These are phyloP conservation scores for Stylosanthes scabra DNA, from an alignment of 331 rosid genomes.

Conservation along the genomic window DNA sequence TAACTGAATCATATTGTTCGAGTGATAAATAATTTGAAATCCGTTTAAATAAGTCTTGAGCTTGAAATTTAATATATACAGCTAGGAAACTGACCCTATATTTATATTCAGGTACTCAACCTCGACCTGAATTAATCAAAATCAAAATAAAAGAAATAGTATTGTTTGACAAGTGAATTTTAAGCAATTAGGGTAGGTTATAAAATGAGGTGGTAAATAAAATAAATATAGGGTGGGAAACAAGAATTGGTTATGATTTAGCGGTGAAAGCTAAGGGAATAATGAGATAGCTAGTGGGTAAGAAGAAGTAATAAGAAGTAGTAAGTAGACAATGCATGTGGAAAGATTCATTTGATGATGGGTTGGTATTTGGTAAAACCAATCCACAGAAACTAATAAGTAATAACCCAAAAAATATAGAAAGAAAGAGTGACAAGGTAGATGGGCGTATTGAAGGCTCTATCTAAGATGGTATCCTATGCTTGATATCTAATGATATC, in stretches of 20 bases:
- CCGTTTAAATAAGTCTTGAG: too few species aligned
- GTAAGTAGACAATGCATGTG: slow-evolving; percentile 69
- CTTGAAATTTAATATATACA: too few species aligned
- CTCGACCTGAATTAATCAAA: too few species aligned
- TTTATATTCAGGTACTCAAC: too few species aligned
- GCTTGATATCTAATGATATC: slow-evolving; percentile 23
- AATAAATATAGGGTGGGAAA: too few species aligned
- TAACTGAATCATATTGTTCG: too few species aligned
- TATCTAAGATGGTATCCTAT: slow-evolving; percentile 71
- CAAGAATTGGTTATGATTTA: slow-evolving; percentile 46
- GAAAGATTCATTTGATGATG: slow-evolving; percentile 69
- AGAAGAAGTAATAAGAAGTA: slow-evolving; percentile 16
- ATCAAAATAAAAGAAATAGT: too few species aligned
- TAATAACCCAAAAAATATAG: background rate
- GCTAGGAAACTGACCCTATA: too few species aligned
- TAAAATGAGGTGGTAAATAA: too few species aligned
- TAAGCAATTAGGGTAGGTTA: too few species aligned
- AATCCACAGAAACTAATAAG: slow-evolving; percentile 42
- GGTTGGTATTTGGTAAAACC: slow-evolving; percentile 67
- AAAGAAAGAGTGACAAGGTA: slow-evolving; percentile 34
- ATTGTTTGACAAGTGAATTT: too few species aligned
- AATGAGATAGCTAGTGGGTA: slow-evolving; percentile 9
- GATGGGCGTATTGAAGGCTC: slow-evolving; percentile 56
- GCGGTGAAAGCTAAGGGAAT: slow-evolving; percentile 69
- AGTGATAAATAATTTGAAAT: too few species aligned